A percentile compares a stretch with the other conserved stretches of the same genome.
Conservation (phyloP, 306 rosid genomes). For the Ormosia semicastrata region DNA sequence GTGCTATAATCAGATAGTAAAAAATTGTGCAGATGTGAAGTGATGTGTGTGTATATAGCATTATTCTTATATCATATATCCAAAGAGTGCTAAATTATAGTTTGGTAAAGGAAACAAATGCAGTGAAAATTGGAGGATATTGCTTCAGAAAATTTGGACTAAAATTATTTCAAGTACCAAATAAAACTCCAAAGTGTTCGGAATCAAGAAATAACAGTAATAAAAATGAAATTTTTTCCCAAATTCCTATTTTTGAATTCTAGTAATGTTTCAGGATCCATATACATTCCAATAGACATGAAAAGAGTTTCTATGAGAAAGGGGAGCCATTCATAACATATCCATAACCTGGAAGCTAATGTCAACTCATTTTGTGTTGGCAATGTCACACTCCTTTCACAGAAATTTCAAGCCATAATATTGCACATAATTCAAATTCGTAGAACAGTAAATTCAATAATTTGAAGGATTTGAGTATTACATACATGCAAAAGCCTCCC, state of each 20-base stretch:
- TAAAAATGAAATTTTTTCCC: neutral
- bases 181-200: neutral
- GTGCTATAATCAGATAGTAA: too few species aligned
- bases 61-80: neutral
- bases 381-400: neutral
- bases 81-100: neutral
- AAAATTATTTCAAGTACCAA: neutral
- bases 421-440: neutral
- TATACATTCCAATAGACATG: neutral
- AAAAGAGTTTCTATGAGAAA: neutral
- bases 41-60: too few species aligned
- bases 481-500: constrained; percentile 48
- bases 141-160: neutral
- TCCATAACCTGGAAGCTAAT: neutral
- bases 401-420: neutral
- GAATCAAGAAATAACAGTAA: neutral
- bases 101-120: constrained; percentile 8
- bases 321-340: neutral
- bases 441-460: neutral
- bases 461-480: neutral
- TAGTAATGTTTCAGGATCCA: neutral
- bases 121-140: neutral
- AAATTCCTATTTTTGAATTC: neutral
- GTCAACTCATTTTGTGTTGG: neutral
- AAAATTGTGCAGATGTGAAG: too few species aligned